Evolutionary conservation across 768 basidiomycete genomes (phyloP).

Genomic region (Trametes cingulata): DNA sequence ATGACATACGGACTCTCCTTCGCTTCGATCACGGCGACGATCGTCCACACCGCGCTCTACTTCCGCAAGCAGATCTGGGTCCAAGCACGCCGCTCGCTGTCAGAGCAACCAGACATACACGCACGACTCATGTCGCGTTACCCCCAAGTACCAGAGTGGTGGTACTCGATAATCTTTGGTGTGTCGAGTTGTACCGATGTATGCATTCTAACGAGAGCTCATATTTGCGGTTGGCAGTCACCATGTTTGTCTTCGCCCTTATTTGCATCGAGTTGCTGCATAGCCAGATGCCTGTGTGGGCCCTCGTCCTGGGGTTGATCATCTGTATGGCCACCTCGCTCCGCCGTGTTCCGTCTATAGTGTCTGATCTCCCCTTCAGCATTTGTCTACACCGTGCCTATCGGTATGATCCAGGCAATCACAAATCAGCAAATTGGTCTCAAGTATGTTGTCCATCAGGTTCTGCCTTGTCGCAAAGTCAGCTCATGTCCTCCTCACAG

Average conservation of each 20-base stretch:
- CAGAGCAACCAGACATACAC: constrained; percentile 84
- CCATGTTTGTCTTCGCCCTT: constrained; percentile 69
- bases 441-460: constrained; percentile 33
- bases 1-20: constrained; percentile 83
- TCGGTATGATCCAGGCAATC: constrained; percentile 66
- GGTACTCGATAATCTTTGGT: constrained; percentile 68
- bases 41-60: constrained; percentile 70
- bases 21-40: constrained; percentile 73
- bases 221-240: constrained; percentile 42
- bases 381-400: constrained; percentile 49
- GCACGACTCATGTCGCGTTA: constrained; percentile 80
- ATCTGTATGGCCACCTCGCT: constrained; percentile 41
- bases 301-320: constrained; percentile 68
- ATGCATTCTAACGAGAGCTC: neutral
- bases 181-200: too few relatives aligned
- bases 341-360: neutral
- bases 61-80: constrained; percentile 79
- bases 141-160: constrained; percentile 81
- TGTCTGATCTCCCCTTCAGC: constrained; percentile 18
- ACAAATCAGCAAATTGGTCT: constrained; percentile 79
- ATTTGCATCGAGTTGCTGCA: constrained; percentile 75
- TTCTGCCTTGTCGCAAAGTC: too few relatives aligned
- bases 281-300: constrained; percentile 71
- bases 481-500: constrained; percentile 29
- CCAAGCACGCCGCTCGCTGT: constrained; percentile 67